A percentile compares a stretch with the other conserved stretches of the same genome.
These are phyloP conservation scores for Thelonectria discophora DNA, from an alignment of 2,329 filamentous ascomycete species.

Conservation along the genomic window DNA sequence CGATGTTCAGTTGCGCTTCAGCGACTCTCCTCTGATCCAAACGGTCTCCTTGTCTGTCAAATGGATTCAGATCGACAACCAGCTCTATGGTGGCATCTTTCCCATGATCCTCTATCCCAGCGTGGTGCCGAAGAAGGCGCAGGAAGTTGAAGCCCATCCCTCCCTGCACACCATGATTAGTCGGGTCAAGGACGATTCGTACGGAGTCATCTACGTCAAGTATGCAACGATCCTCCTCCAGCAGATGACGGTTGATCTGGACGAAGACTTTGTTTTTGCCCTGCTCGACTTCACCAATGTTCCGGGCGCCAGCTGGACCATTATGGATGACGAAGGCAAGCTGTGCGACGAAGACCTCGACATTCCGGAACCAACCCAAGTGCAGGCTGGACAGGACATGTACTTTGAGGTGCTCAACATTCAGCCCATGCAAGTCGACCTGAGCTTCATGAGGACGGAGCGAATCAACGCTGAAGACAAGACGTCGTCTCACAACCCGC, in stretches of 20 bases:
- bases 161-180: constrained; percentile 93
- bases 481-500: constrained; percentile 85
- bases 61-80: constrained; percentile 99
- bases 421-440: constrained; percentile 96
- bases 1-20: constrained; percentile 90
- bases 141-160: constrained; percentile 95
- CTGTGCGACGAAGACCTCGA: constrained; percentile 90
- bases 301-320: constrained; percentile 82
- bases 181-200: constrained; percentile 96
- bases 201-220: constrained; percentile 97
- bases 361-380: constrained; percentile 88
- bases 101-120: constrained; percentile 97
- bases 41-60: constrained; percentile 91
- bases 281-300: constrained; percentile 95
- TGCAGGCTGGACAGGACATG: constrained; percentile 88
- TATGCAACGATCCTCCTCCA: constrained; percentile 94
- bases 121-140: constrained; percentile 95
- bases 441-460: constrained; percentile 97
- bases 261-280: constrained; percentile 98
- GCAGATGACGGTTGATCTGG: constrained; percentile 97
- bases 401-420: constrained; percentile 98
- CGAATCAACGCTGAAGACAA: constrained; percentile 96
- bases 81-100: constrained; percentile 97
- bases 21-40: constrained; percentile 92
- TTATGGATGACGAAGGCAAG: constrained; percentile 76